A percentile compares a stretch with the other conserved stretches of the same genome.
These are phyloP conservation scores for Iris macrosiphon DNA, from an alignment of 106 monocot genomes.

Conservation along the genomic window DNA sequence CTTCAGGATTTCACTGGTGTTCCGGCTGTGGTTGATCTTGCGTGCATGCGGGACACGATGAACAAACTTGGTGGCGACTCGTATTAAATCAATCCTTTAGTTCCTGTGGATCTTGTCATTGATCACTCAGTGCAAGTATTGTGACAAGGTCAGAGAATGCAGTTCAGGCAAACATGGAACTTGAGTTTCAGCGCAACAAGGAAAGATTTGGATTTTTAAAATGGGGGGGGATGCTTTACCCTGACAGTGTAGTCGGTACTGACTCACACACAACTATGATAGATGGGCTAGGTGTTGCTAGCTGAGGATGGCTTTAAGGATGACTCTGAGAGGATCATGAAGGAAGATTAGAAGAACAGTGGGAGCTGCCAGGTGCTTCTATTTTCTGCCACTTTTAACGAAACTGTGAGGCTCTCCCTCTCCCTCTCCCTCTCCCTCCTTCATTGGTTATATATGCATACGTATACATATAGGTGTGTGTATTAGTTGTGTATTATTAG, in stretches of 20 bases:
- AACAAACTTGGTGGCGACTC: slow-evolving; percentile 73
- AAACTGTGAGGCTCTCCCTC: too few species aligned
- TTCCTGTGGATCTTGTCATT: slow-evolving; percentile 81
- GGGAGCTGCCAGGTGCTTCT: too few species aligned
- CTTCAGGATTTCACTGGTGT: slow-evolving; percentile 99
- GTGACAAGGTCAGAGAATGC: slow-evolving; percentile 86
- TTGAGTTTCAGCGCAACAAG: slow-evolving; percentile 89
- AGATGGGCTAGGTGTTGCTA: slow-evolving; percentile 83
- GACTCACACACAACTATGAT: slow-evolving; percentile 98
- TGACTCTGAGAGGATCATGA: slow-evolving; percentile 89
- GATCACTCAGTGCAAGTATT: slow-evolving; percentile 85
- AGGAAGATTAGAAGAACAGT: too few species aligned
- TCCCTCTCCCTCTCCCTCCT: too few species aligned
- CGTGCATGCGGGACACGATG: slow-evolving; percentile 95
- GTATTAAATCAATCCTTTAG: slow-evolving; percentile 81
- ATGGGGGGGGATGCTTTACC: slow-evolving; percentile 89
- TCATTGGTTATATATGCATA: too few species aligned
- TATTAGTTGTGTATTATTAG: too few species aligned
- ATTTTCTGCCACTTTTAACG: too few species aligned
- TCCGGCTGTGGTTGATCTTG: slow-evolving; percentile 88
- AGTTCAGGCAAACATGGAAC: slow-evolving; percentile 84
- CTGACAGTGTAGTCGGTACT: slow-evolving; percentile 91
- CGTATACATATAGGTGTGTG: too few species aligned
- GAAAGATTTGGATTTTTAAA: slow-evolving; percentile 92
- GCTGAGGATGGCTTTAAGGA: slow-evolving; percentile 94